Conservation (phyloP, 352 stramenopile species). For the Ophiocytium majus region DNA sequence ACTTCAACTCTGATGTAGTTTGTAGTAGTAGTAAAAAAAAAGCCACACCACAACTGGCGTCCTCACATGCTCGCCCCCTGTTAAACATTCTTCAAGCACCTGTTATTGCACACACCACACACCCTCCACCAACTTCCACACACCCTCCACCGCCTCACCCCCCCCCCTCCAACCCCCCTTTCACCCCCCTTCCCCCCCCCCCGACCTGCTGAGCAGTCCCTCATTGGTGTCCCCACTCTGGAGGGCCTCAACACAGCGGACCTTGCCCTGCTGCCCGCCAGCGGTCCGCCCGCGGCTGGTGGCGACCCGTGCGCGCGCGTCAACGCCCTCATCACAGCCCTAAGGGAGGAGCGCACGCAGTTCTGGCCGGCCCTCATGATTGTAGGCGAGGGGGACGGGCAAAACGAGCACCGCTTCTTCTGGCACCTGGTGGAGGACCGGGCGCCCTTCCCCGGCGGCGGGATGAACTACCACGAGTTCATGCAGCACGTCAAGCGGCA, state of each 20-base stretch:
- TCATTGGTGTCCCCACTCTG: slow-evolving; percentile 90
- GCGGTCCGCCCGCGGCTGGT: neutral
- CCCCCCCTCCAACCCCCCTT: no score
- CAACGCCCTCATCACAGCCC: slow-evolving; percentile 46
- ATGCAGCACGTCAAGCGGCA: slow-evolving; percentile 63
- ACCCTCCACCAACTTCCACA: no score
- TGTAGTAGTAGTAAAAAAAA: no score
- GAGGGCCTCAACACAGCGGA: slow-evolving; percentile 85
- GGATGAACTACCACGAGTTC: slow-evolving; percentile 97
- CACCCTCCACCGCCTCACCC: no score
- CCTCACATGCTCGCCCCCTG: no score
- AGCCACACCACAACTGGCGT: no score
- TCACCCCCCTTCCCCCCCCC: no score
- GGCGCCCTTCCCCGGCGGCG: slow-evolving; percentile 91
- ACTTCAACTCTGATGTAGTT: no score
- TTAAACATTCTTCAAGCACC: no score
- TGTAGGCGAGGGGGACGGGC: slow-evolving; percentile 87
- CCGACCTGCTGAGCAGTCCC: no score
- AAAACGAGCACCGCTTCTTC: slow-evolving; percentile 83
- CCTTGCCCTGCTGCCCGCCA: slow-evolving; percentile 29
- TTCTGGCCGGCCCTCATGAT: slow-evolving; percentile 69
- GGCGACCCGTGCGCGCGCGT: slow-evolving; percentile 53
- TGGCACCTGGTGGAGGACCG: slow-evolving; percentile 98
- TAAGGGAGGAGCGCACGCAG: slow-evolving; percentile 45
- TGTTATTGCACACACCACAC: no score